phyloP scores from a whole-genome alignment of 176 grass and related monocot genomes.

The Tillandsia leiboldiana region DNA sequence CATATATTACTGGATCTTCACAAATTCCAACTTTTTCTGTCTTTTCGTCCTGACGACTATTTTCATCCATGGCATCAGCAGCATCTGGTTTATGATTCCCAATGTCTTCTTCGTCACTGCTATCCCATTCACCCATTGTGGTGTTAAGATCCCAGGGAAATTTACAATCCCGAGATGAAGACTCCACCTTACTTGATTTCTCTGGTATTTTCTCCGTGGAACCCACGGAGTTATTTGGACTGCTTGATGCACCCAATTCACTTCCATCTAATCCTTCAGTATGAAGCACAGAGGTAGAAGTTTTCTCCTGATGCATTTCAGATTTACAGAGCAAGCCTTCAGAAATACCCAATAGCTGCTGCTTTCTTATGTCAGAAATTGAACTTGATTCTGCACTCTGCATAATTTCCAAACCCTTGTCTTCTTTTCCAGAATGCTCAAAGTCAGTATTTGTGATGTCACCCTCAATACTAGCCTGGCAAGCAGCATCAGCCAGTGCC shows the following conservation, averaged over 20 bases:
- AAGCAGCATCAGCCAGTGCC: constrained; percentile 87
- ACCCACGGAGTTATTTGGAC: constrained; percentile 18
- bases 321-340: constrained; percentile 20
- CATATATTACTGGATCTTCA: not conserved
- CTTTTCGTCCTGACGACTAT: constrained; percentile 3
- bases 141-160: constrained; percentile 96
- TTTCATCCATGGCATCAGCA: constrained; percentile 14
- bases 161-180: constrained; percentile 40
- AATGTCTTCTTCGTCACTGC: constrained; percentile 19
- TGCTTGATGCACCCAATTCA: constrained; percentile 4
- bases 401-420: constrained; percentile 12
- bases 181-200: constrained; percentile 21
- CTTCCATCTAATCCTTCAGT: constrained; percentile 12
- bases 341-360: constrained; percentile 9
- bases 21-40: constrained; percentile 7
- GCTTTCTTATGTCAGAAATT: constrained; percentile 20
- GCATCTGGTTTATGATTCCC: constrained; percentile 15
- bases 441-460: constrained; percentile 24
- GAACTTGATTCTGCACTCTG: constrained; percentile 20
- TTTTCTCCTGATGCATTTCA: constrained; percentile 13
- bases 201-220: constrained; percentile 23
- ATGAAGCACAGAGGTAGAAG: constrained; percentile 28
- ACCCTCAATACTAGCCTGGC: constrained; percentile 43
- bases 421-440: constrained; percentile 32
- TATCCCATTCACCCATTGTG: constrained; percentile 79